Percentiles rank a stretch among this genome's conserved stretches.
Evolutionary conservation across 2,329 filamentous ascomycete species (phyloP).

Genomic region (Exserohilum rostratum): DNA sequence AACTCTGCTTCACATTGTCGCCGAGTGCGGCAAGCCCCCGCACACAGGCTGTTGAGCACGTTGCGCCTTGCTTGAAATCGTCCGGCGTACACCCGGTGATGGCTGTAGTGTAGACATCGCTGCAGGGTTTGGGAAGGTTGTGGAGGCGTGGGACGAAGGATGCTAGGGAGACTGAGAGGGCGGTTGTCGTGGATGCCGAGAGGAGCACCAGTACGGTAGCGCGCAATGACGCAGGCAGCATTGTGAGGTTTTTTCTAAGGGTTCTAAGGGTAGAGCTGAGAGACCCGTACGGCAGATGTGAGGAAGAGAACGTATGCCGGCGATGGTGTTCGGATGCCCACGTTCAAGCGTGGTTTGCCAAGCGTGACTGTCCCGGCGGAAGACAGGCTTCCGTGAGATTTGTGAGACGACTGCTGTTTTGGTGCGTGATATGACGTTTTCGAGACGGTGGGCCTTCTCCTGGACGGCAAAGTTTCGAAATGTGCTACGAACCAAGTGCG

Average conservation of each 20-base stretch:
- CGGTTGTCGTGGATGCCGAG: conserved; percentile 25
- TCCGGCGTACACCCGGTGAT: conserved; percentile 49
- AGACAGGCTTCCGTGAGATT: conserved; percentile 14
- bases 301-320: conserved; percentile 7
- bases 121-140: conserved; percentile 48
- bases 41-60: conserved; percentile 49
- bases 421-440: conserved; percentile 20
- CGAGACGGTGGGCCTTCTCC: conserved; percentile 38
- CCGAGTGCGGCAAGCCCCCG: conserved; percentile 47
- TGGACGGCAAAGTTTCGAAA: conserved; percentile 26
- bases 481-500: conserved; percentile 15
- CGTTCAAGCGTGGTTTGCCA: conserved; percentile 10
- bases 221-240: conserved; percentile 27
- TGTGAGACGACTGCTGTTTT: conserved; percentile 38
- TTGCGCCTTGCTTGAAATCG: conserved; percentile 47
- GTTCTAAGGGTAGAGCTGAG: conserved; percentile 10
- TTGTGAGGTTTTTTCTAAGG: conserved; percentile 24
- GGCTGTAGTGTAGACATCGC: conserved; percentile 48
- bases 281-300: conserved; percentile 13
- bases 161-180: conserved; percentile 49
- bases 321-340: conserved; percentile 19
- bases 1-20: conserved; percentile 41
- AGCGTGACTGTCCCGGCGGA: conserved; percentile 12
- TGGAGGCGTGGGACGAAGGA: conserved; percentile 53
- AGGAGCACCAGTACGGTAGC: conserved; percentile 29